Evolutionary conservation across 1,284 basidiomycete species (phyloP).

Genomic region (Irpex sp.): DNA sequence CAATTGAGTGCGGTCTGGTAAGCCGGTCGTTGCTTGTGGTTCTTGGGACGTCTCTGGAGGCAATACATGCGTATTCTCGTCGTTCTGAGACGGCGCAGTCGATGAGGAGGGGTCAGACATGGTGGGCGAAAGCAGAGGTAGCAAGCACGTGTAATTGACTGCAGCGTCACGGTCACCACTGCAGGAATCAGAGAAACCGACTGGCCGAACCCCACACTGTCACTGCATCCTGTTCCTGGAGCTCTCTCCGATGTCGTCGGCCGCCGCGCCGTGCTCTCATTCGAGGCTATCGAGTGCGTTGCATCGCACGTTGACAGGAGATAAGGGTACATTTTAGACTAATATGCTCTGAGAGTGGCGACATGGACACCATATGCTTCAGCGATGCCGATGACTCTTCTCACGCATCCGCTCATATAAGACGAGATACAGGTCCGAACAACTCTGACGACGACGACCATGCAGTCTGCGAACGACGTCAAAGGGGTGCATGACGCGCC

Average conservation of each 20-base stretch:
- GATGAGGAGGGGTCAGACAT: constrained; percentile 4
- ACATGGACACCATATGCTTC: neutral
- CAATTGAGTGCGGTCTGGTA: constrained; percentile 37
- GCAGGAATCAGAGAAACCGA: neutral
- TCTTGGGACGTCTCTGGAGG: neutral
- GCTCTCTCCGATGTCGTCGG: neutral
- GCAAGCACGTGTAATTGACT: neutral
- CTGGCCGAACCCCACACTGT: neutral
- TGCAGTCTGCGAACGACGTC: neutral
- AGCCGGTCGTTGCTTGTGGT: neutral
- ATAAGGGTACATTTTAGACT: neutral
- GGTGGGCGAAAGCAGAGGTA: constrained; percentile 2
- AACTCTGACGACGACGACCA: neutral
- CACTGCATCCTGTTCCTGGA: neutral
- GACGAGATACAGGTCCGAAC: neutral
- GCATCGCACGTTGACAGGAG: neutral
- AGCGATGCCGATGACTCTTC: neutral
- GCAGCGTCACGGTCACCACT: neutral
- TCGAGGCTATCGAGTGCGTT: neutral
- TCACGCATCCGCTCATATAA: neutral
- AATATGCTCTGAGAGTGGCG: neutral
- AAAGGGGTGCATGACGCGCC: neutral
- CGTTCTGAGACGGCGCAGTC: neutral
- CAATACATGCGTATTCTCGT: neutral
- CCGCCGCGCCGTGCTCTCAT: neutral